Base-by-base conservation (phyloP, 2,329 filamentous ascomycete species). In the Talaromyces albobiverticillius region DNA sequence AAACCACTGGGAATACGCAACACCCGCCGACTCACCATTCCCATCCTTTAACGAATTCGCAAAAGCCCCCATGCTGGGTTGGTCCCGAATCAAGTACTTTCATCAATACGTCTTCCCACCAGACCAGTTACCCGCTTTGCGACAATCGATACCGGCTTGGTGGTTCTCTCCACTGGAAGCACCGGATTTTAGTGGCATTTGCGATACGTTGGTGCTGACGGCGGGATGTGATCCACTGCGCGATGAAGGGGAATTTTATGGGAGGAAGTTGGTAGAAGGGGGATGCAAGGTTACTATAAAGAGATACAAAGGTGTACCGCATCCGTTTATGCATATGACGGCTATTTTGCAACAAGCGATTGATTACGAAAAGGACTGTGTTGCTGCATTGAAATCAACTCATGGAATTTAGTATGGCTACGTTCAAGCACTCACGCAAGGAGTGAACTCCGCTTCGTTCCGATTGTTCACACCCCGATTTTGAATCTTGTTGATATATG, bases 211-310 rank as follows among this genome's bases (percentile, higher is more conserved):
- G 40, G 60, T 74, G 13, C 64, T 66, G 51, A 74, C 69, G 2
- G 71, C 71, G 10, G 71, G 74, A 56, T 64, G 74, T 61, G 72
- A 74, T 59, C 68, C 70, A 45, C 60, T 74, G 14, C 67, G 71
- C 16, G 71, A 74, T 45, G 71, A 75, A 60, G 72, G 70, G 10
- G 71, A 71, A 55, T 64, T 61, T 8, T 74, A 74, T 59, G 71
- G 64, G 3, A 65, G 57, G 16, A 74, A 71, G 49, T 57, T 75
- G 57, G 62, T 64, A 51, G 64, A 61, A 42, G 69, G 69, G 11
- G 70, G 69, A 3, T 65, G 63, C 49, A 56, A 61, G 46, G 70
- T 68, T 32, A 64, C 71, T 32, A n/a, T 67, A 26, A 61, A 64
- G 34, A 63, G 65, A 20, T 63, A 65, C 46, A 51, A 53, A 26